phyloP scores from a whole-genome alignment of 306 rosid genomes.

The Erythrophleum fordii region DNA sequence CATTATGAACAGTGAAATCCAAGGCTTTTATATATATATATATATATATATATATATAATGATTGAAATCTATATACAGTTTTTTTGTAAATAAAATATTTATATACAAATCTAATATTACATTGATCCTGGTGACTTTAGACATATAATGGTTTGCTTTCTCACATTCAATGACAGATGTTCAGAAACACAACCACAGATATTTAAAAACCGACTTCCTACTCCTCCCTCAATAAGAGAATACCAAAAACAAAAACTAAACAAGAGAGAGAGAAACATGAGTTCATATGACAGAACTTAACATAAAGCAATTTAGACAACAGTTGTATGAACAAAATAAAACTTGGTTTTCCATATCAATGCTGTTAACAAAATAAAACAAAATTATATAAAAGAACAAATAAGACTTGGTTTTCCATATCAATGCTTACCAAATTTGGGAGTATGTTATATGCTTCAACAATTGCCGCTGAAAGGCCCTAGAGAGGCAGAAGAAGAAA shows the following conservation, averaged over 20 bases:
- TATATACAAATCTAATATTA: neutral
- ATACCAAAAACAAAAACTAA: neutral
- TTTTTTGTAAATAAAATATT: no score
- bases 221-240: conserved; percentile 8
- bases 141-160: neutral
- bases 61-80: no score
- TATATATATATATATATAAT: no score
- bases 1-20: no score
- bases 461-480: conserved; percentile 67
- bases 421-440: conserved; percentile 72
- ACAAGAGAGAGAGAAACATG: neutral
- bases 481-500: conserved; percentile 28
- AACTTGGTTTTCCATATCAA: conserved; percentile 26
- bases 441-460: conserved; percentile 83
- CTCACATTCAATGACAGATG: conserved; percentile 19
- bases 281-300: neutral
- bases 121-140: neutral
- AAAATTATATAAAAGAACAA: neutral
- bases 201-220: neutral
- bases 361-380: no score
- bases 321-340: conserved; percentile 4
- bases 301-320: conserved; percentile 14
- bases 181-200: conserved; percentile 11
- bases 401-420: conserved; percentile 30
- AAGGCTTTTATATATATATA: no score